These are phyloP conservation scores for Saposhnikovia divaricata DNA, from an alignment of 129 eudicot species.

Conservation along the genomic window DNA sequence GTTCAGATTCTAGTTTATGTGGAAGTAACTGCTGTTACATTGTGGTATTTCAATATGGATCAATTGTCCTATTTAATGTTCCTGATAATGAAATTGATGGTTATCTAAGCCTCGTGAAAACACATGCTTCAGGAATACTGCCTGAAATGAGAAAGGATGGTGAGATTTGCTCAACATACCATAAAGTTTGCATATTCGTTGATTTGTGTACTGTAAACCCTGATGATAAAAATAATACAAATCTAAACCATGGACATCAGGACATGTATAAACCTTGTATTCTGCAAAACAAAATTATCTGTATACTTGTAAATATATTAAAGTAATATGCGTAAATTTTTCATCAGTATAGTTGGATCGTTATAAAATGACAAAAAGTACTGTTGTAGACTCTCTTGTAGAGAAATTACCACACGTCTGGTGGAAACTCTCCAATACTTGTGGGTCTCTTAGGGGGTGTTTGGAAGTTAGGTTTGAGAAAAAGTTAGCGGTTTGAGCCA, in stretches of 20 bases:
- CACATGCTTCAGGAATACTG: slow-evolving; percentile 71
- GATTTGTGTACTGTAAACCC: background rate
- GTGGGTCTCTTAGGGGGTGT: too few relatives aligned
- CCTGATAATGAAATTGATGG: slow-evolving; percentile 73
- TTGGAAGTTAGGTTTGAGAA: too few relatives aligned
- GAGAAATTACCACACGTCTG: too few relatives aligned
- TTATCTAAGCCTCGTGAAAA: slow-evolving; percentile 58
- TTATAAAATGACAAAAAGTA: too few relatives aligned
- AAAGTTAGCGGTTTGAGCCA: too few relatives aligned
- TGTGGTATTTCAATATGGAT: slow-evolving; percentile 94
- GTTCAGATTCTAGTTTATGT: slow-evolving; percentile 49
- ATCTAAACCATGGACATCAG: background rate
- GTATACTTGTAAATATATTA: background rate
- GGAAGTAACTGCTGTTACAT: slow-evolving; percentile 68
- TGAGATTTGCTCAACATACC: slow-evolving; percentile 20
- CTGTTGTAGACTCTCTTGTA: too few relatives aligned
- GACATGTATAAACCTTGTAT: background rate
- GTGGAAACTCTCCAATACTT: too few relatives aligned
- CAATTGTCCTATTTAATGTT: slow-evolving; percentile 80
- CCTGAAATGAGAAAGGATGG: slow-evolving; percentile 88
- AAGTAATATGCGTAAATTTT: too few relatives aligned
- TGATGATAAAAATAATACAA: background rate
- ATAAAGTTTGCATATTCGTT: background rate
- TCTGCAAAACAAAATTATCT: background rate
- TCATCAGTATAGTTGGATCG: too few relatives aligned